phyloP scores from a whole-genome alignment of 2,329 filamentous ascomycete genomes.

The Cyphellophora attinorum region DNA sequence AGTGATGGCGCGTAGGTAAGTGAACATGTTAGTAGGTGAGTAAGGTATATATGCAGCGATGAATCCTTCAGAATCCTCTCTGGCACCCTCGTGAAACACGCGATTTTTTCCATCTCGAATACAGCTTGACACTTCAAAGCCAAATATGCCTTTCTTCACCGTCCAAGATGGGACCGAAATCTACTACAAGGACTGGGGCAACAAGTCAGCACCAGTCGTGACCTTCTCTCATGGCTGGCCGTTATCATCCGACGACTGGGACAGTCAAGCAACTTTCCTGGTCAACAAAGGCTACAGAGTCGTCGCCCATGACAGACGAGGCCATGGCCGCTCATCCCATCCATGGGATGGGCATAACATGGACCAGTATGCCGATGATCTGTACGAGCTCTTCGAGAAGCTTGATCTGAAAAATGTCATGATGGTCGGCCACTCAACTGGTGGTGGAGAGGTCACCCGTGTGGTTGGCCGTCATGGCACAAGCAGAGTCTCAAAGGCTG shows the following conservation, averaged over 20 bases:
- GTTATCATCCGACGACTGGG: conserved; percentile 30
- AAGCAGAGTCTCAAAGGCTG: conserved; percentile 28
- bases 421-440: conserved; percentile 32
- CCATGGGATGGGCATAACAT: conserved; percentile 30
- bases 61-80: too few relatives aligned
- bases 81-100: too few relatives aligned
- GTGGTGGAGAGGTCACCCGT: conserved; percentile 32
- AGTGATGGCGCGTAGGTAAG: too few relatives aligned
- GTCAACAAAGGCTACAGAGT: conserved; percentile 27
- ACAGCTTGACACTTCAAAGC: too few relatives aligned
- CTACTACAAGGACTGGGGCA: conserved; percentile 36
- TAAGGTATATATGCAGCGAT: too few relatives aligned
- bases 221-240: conserved; percentile 33
- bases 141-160: conserved; percentile 27
- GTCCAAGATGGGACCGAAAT: conserved; percentile 28
- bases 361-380: conserved; percentile 31
- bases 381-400: conserved; percentile 25
- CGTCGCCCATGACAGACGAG: conserved; percentile 23
- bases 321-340: conserved; percentile 30
- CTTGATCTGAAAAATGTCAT: conserved; percentile 25
- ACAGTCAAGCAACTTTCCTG: conserved; percentile 31
- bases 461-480: conserved; percentile 28
- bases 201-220: conserved; percentile 23
- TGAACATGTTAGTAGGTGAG: too few relatives aligned
- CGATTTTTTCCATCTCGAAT: too few relatives aligned